Conservation (phyloP, 2,329 filamentous ascomycete genomes). For the Aspergillus ochraceus region DNA sequence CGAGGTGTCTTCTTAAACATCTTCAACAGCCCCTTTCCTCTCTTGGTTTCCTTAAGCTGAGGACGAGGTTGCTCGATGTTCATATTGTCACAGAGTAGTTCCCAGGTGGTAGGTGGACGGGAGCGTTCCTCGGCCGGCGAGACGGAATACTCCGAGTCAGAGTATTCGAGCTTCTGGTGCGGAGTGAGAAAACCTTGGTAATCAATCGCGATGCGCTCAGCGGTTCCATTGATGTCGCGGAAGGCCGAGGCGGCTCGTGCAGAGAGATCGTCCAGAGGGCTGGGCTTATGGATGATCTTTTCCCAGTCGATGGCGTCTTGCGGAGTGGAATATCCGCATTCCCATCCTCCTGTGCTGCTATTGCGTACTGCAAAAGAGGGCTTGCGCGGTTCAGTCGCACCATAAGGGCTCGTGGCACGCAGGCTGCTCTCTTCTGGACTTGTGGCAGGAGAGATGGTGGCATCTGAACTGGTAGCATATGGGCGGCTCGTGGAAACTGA, state of each 20-base stretch:
- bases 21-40: background rate
- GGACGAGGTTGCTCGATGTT: background rate
- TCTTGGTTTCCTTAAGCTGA: background rate
- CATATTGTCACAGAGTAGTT: background rate
- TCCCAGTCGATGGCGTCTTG: slow-evolving; percentile 5
- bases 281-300: background rate
- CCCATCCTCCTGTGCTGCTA: background rate
- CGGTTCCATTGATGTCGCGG: background rate
- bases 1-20: background rate
- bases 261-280: background rate
- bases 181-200: slow-evolving; percentile 6
- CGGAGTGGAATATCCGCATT: background rate
- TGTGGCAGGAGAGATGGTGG: too few species aligned
- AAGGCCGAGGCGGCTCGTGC: background rate
- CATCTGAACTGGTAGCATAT: too few species aligned
- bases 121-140: background rate
- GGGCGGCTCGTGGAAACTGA: too few species aligned
- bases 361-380: background rate
- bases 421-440: too few species aligned
- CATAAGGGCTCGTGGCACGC: background rate
- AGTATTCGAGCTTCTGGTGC: background rate
- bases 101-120: background rate
- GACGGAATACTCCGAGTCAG: slow-evolving; percentile 9
- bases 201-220: slow-evolving; percentile 2
- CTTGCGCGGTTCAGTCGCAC: background rate